These are phyloP conservation scores for Fusarium armeniacum DNA, from an alignment of 2,329 filamentous ascomycete genomes.

Conservation along the genomic window DNA sequence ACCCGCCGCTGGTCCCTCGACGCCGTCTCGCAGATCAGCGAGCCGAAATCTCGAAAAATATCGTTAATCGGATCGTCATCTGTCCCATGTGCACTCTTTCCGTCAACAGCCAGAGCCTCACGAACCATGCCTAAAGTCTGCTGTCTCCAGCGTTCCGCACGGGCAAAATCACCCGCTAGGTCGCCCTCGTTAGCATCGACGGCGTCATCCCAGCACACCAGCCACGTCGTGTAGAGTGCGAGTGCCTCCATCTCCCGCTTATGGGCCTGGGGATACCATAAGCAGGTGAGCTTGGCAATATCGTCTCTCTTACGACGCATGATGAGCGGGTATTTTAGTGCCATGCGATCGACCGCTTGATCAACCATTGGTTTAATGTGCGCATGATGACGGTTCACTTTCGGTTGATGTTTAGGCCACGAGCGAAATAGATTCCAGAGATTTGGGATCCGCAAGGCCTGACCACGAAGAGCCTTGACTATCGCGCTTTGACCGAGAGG, in stretches of 20 bases:
- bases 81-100: neutral
- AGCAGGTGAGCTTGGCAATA: slow-evolving; percentile 41
- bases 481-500: slow-evolving; percentile 41
- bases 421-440: slow-evolving; percentile 44
- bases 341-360: slow-evolving; percentile 51
- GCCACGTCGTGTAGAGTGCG: slow-evolving; percentile 49
- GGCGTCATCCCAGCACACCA: slow-evolving; percentile 54
- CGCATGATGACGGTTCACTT: slow-evolving; percentile 45
- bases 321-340: slow-evolving; percentile 51
- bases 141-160: slow-evolving; percentile 47
- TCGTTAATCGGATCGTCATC: slow-evolving; percentile 44
- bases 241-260: slow-evolving; percentile 42
- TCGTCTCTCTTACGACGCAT: slow-evolving; percentile 53
- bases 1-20: slow-evolving; percentile 34
- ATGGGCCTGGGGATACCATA: slow-evolving; percentile 47
- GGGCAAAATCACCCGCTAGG: slow-evolving; percentile 47
- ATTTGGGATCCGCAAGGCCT: slow-evolving; percentile 49
- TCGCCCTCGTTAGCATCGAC: slow-evolving; percentile 51
- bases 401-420: slow-evolving; percentile 44
- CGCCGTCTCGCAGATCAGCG: slow-evolving; percentile 18
- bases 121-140: slow-evolving; percentile 43
- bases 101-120: slow-evolving; percentile 36
- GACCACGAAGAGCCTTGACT: slow-evolving; percentile 46
- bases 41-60: slow-evolving; percentile 47
- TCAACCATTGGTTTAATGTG: slow-evolving; percentile 41